Base-by-base conservation (phyloP, 1,139 yeast species). In the Suhomyces terraborum region DNA sequence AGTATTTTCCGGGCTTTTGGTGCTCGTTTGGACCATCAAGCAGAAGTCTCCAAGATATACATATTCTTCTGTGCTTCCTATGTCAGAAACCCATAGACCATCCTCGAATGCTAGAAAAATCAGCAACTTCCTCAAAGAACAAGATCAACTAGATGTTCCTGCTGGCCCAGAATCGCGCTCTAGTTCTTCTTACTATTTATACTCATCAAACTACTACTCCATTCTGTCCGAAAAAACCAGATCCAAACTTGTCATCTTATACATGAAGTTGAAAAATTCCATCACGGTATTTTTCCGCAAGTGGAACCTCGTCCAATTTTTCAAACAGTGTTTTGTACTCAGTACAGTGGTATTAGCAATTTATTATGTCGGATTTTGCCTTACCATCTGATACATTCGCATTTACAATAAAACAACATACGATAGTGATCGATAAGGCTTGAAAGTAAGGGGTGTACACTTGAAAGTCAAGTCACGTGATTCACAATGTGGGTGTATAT, bases 1-100 rank as follows among this genome's bases (percentile, higher is more conserved):
- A 1, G 60, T 73, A 3, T 25, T 59, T 1, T 61, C 69, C 13
- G 72, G 62, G 0, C 14, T 62, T 3, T 20, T 61, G 1, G 44
- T 73, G 12, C 51, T 71, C 13, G 51, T 52, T 44, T 66, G 67
- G 64, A 63, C 67, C 44, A 42, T 63, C 37, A 59, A 58, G 39
- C 67, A 58, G 39, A 58, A 61, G 30, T 50, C 61, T 12, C 33
- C 49, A 3, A 42, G 59, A 23, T 50, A 50, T 35, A 48, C 47
- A 26, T 56, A 56, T 31, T 40, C 53, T 4, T 40, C 45, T 18
- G 47, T 51, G 23, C 45, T 54, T 16, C 58, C 58, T n/a, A 29
- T 41, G 36, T 32, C 29, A 10, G 55, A 52, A 19, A 42, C 38
- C 8, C 24, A 32, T 17, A 33, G 32, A 9, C 36, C 47, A 3